A percentile compares a stretch with the other conserved stretches of the same genome.
Conservation (phyloP, 2,329 filamentous ascomycete genomes). For the Colletotrichum truncatum region DNA sequence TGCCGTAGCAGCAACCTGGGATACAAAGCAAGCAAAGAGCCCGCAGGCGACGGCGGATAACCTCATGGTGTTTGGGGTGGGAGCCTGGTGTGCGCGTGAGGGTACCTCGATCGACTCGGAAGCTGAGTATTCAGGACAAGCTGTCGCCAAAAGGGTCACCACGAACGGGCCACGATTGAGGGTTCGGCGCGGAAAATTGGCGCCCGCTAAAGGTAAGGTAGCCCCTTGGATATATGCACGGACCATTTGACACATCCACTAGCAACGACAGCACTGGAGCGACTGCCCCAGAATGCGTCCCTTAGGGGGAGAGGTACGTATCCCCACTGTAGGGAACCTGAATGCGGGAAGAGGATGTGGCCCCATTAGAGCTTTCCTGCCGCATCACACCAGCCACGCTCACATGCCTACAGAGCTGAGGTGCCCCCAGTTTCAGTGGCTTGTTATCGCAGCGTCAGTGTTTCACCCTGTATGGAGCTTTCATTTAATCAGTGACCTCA, state of each 20-base stretch:
- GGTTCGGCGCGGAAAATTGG: conserved; percentile 32
- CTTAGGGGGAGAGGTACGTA: too few species aligned
- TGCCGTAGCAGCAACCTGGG: conserved; percentile 83
- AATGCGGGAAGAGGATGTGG: conserved; percentile 5
- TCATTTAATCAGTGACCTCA: conserved; percentile 30
- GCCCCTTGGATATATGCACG: conserved; percentile 18
- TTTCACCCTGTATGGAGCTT: conserved; percentile 25
- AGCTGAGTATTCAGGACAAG: conserved; percentile 35
- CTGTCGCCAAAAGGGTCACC: conserved; percentile 35
- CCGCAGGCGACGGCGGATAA: conserved; percentile 68
- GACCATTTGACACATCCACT: conserved; percentile 20
- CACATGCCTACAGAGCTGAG: not conserved
- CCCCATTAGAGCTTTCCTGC: conserved; percentile 6
- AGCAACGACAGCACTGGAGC: not conserved
- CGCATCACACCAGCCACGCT: conserved; percentile 10
- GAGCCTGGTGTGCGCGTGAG: conserved; percentile 22
- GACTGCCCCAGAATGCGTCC: too few species aligned
- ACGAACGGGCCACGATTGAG: conserved; percentile 31
- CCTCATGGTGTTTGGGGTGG: conserved; percentile 65
- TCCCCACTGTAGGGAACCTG: not conserved
- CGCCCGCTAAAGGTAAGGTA: conserved; percentile 24
- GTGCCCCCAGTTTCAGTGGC: conserved; percentile 6
- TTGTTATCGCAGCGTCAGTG: conserved; percentile 16
- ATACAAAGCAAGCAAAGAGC: conserved; percentile 76
- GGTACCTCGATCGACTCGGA: conserved; percentile 19